Conservation (phyloP, 768 basidiomycete genomes). For the Megacollybia marginata region DNA sequence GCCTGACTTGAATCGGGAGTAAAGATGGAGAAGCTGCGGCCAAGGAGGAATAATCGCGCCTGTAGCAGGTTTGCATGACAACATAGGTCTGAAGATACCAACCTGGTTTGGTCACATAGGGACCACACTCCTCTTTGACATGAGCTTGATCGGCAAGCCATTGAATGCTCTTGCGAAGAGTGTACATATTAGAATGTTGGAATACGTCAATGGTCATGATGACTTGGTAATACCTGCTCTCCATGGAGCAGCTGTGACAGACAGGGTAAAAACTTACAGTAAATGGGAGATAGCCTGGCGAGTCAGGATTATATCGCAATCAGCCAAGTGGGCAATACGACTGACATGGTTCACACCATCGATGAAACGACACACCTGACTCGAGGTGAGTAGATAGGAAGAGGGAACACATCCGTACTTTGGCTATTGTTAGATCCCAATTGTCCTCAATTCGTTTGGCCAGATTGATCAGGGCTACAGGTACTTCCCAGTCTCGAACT, state of each 20-base stretch:
- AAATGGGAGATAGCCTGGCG: slow-evolving; percentile 88
- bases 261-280: slow-evolving; percentile 44
- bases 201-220: slow-evolving; percentile 97
- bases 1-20: slow-evolving; percentile 79
- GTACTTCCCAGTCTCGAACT: slow-evolving; percentile 94
- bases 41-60: slow-evolving; percentile 69
- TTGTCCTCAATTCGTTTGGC: slow-evolving; percentile 77
- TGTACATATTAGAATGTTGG: slow-evolving; percentile 97
- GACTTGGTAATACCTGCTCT: slow-evolving; percentile 85
- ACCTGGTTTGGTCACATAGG: slow-evolving; percentile 83
- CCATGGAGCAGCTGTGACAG: not conserved
- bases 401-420: slow-evolving; percentile 33
- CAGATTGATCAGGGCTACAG: slow-evolving; percentile 81
- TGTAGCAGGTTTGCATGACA: slow-evolving; percentile 11
- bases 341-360: slow-evolving; percentile 90
- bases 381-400: no score
- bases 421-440: slow-evolving; percentile 94
- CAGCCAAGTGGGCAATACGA: slow-evolving; percentile 85
- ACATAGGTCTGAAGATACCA: slow-evolving; percentile 5
- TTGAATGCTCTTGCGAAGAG: slow-evolving; percentile 76
- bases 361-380: slow-evolving; percentile 72
- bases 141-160: slow-evolving; percentile 82
- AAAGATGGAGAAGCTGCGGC: slow-evolving; percentile 80
- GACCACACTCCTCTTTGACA: slow-evolving; percentile 85
- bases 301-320: slow-evolving; percentile 77